These are phyloP conservation scores for Fusarium haematococcum DNA, from an alignment of 2,329 filamentous ascomycete species.

Conservation along the genomic window DNA sequence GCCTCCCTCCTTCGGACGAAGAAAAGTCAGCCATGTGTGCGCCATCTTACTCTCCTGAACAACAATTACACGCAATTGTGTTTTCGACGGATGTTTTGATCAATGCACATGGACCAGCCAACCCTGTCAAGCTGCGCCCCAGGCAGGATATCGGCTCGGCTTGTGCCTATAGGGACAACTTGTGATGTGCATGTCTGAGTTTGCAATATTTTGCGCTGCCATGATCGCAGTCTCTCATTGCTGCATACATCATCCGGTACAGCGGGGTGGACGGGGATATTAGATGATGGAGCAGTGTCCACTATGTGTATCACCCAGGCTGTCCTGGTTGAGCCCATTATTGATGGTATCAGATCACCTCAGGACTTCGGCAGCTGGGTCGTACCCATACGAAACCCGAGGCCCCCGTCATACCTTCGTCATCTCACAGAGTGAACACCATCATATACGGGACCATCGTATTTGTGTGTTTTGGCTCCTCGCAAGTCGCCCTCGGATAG, in stretches of 20 bases:
- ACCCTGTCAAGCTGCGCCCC: conserved; percentile 31
- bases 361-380: conserved; percentile 7
- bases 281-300: conserved; percentile 6
- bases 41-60: background rate
- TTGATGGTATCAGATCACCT: conserved; percentile 23
- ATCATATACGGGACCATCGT: conserved; percentile 4
- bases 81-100: background rate
- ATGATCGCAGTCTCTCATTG: background rate
- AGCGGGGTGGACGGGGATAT: background rate
- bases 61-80: conserved; percentile 3
- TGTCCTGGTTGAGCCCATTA: background rate
- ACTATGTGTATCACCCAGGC: background rate
- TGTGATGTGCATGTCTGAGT: conserved; percentile 3
- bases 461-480: conserved; percentile 1
- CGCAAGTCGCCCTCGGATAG: background rate
- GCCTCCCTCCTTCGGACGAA: conserved; percentile 7
- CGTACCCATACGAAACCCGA: conserved; percentile 26
- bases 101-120: conserved; percentile 17
- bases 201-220: background rate
- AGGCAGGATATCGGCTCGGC: conserved; percentile 3
- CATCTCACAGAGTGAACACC: conserved; percentile 29
- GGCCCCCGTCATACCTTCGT: conserved; percentile 36
- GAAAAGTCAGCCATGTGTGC: conserved; percentile 14
- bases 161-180: background rate
- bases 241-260: background rate